phyloP scores from a whole-genome alignment of 2,329 filamentous ascomycete genomes.

The Gyromitra esculenta region DNA sequence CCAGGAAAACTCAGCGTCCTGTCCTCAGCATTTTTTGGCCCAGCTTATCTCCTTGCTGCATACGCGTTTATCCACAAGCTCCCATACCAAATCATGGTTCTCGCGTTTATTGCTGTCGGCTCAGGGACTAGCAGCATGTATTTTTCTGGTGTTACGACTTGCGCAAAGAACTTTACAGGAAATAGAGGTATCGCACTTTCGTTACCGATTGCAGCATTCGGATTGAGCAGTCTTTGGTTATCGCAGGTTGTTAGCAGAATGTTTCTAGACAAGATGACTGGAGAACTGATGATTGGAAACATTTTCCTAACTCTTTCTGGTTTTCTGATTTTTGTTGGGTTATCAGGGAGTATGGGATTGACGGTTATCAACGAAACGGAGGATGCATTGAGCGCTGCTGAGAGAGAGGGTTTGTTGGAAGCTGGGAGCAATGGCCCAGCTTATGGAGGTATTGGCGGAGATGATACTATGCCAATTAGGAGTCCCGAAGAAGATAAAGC shows the following conservation, averaged over 20 bases:
- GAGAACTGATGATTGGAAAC: conserved; percentile 69
- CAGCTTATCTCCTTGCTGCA: conserved; percentile 85
- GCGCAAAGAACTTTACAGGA: conserved; percentile 96
- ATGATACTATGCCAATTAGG: conserved; percentile 85
- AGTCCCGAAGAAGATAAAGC: conserved; percentile 63
- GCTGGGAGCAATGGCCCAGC: conserved; percentile 13
- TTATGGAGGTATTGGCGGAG: conserved; percentile 34
- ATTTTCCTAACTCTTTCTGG: conserved; percentile 88
- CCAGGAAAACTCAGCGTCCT: conserved; percentile 79
- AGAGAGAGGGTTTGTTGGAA: conserved; percentile 46
- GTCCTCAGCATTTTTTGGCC: conserved; percentile 77
- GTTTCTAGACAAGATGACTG: conserved; percentile 72
- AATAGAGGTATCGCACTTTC: conserved; percentile 89
- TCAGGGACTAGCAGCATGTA: conserved; percentile 89
- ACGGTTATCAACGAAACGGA: conserved; percentile 83
- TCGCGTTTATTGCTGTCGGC: conserved; percentile 84
- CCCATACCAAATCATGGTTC: conserved; percentile 83
- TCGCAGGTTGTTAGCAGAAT: conserved; percentile 85
- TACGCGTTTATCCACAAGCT: conserved; percentile 73
- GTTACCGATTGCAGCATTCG: conserved; percentile 89
- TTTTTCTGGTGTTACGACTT: conserved; percentile 87
- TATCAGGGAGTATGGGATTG: conserved; percentile 78
- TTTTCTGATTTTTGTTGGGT: conserved; percentile 74
- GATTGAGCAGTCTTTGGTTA: conserved; percentile 93
- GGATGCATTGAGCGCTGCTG: conserved; percentile 63